phyloP scores from a whole-genome alignment of 2,329 filamentous ascomycete species.

The Chaetomium olivaceum region DNA sequence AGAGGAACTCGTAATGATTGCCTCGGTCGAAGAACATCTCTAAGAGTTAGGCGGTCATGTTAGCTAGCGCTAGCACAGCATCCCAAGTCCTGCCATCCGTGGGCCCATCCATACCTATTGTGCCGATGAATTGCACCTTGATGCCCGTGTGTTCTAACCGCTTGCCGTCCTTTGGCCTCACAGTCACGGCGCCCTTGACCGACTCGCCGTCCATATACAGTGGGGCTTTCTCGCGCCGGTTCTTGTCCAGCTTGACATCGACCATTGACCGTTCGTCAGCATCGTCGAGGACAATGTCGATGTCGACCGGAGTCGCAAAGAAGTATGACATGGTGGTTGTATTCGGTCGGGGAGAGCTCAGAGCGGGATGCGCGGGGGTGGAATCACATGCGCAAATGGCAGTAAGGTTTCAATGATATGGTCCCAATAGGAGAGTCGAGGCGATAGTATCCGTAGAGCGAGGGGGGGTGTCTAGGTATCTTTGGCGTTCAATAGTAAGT shows the following conservation, averaged over 20 bases:
- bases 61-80: not conserved
- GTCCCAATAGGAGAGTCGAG: not conserved
- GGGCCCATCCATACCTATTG: constrained; percentile 69
- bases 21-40: constrained; percentile 99
- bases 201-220: constrained; percentile 98
- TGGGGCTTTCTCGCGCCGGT: constrained; percentile 92
- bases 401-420: not conserved
- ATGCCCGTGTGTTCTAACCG: constrained; percentile 96
- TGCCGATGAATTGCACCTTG: constrained; percentile 99
- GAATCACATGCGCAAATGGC: constrained; percentile 9
- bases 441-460: too few species aligned
- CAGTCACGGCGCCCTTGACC: constrained; percentile 92
- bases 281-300: constrained; percentile 96
- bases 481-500: not conserved
- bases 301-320: constrained; percentile 97
- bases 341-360: not conserved
- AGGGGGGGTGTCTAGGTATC: not conserved
- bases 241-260: constrained; percentile 98
- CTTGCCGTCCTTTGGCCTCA: constrained; percentile 97
- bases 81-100: not conserved
- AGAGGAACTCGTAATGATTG: constrained; percentile 99
- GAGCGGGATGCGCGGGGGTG: not conserved
- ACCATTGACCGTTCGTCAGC: constrained; percentile 92
- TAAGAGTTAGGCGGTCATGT: constrained; percentile 40
- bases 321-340: constrained; percentile 75